Base-by-base conservation (phyloP, 2,329 filamentous ascomycete species). In the Sporothrix globosa region DNA sequence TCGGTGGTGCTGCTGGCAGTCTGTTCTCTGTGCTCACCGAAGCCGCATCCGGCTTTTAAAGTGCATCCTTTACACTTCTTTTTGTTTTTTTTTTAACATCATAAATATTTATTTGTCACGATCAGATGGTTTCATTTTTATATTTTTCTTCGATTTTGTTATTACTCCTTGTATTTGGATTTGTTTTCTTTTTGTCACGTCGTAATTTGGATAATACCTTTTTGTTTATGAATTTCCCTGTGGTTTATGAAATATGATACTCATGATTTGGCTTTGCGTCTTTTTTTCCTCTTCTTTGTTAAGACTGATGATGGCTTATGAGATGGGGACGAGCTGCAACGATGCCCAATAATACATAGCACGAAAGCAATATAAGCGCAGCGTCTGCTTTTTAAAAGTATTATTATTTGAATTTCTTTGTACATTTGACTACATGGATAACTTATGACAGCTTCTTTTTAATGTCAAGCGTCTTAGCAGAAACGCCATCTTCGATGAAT, bases 1-100 rank as follows among this genome's bases (percentile, higher is more conserved):
- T 90, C 41, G 87, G 87, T 4, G 86, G 87, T 11, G 87, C 87
- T 0, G 87, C 88, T 0, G 86, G 84, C 2, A 88, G 86, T 68
- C 77, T 90, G 72, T 75, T 89, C 60, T 84, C 84, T 69, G 86
- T 89, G 1, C 77, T 90, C 44, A 83, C 85, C 4, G 86, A 90
- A 76, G 87, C 87, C 34, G 86, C 86, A 7, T 74, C 75, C 6
- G 76, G 72, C 50, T 73, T 76, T 58, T 80, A 61, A 71, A 30
- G 6, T 17, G 10, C n/a, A 5, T 54, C 10, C 1, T 46, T 56
- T 44, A 30, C 19, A 21, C 30, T 50, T 41, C 30, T 41, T 61
- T 44, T 24, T 44, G 5, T 53, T 53, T 39, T n/a, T 54, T 44
- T 24, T n/a, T 54, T 24, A n/a, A 44, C 41, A 13, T 4, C 17